Evolutionary conservation across 306 rosid species (phyloP), one percentile per base, ranked within the genome.

Genomic region (Delonix regia): DNA sequence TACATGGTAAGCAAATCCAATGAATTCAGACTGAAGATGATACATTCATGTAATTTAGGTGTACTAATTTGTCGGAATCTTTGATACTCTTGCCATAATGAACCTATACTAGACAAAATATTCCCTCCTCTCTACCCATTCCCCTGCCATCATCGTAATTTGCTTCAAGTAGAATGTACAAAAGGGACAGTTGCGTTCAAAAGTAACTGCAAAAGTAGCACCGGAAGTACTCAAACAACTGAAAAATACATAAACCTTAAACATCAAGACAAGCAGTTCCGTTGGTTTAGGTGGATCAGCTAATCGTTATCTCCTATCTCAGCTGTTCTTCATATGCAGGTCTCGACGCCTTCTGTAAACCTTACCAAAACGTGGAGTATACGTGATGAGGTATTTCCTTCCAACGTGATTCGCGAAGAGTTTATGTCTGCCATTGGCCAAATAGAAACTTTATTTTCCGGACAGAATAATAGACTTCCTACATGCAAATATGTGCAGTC

Each of bases 371-470:
- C 85, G 67, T 22, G 47, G 68, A 42, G 25, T 73, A 48, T 15
- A 71, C 10, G 53, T 39, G 41, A 62, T 18, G 36, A 33, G 48
- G 52, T 62, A 11, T 44, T 57, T 86, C 79, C 81, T 84, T 56
- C 81, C 68, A 72, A 66, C 85, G 3, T 84, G 79, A 62, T 77
- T 51, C 78, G 42, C 64, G 81, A 88, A 87, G 76, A 90, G 92
- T 78, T 83, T 78, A 80, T 88, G 86, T 68, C 96, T 87, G 91
- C 61, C 77, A 81, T 59, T 82, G 51, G 21, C 69, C 51, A 81
- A 49, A 62, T 14, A 44, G 36, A 38, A 63, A 6, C 15, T 61
- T 19, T 5, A 52, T 13, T 11, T 51, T 61, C 74, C n/a, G 4
- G 27, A 21, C 1, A 71, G 65, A 52, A 59, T n/a, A 59, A 59